phyloP scores from a whole-genome alignment of 2,329 filamentous ascomycete genomes.

The Aspergillus sp. region DNA sequence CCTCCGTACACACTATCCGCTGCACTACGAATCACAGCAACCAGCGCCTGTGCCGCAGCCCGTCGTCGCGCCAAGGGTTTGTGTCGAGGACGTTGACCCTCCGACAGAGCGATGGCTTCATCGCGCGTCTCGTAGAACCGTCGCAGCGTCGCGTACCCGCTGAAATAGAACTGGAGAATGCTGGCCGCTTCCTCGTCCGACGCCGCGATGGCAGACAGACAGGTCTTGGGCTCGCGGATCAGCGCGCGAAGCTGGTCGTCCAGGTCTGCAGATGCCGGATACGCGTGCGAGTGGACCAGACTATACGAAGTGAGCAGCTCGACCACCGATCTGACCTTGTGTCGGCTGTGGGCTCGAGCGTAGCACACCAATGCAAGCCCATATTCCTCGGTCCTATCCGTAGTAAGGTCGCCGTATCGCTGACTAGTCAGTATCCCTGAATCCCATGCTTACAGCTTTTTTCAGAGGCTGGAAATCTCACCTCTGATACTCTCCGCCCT shows the following conservation, averaged over 20 bases:
- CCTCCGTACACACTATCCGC: constrained; percentile 88
- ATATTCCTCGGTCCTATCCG: constrained; percentile 64
- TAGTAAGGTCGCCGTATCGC: constrained; percentile 75
- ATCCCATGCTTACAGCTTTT: not conserved
- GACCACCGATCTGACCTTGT: constrained; percentile 76
- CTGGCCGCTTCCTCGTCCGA: constrained; percentile 74
- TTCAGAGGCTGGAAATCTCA: constrained; percentile 36
- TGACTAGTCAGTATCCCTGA: constrained; percentile 31
- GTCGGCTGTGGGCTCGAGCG: constrained; percentile 67
- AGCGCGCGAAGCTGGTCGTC: constrained; percentile 64
- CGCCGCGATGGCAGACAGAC: constrained; percentile 62
- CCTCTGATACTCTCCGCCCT: constrained; percentile 74
- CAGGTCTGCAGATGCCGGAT: constrained; percentile 62
- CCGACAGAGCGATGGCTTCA: constrained; percentile 40
- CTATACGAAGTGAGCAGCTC: constrained; percentile 82
- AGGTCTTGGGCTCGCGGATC: constrained; percentile 61
- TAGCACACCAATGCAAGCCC: constrained; percentile 87
- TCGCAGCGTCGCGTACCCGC: constrained; percentile 84
- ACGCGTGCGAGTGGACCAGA: constrained; percentile 73
- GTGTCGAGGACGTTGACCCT: constrained; percentile 36
- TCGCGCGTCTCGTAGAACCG: constrained; percentile 88
- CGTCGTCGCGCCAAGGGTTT: constrained; percentile 55
- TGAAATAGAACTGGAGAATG: constrained; percentile 75
- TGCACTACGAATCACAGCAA: constrained; percentile 77
- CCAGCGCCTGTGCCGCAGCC: constrained; percentile 63